phyloP scores from a whole-genome alignment of 306 rosid species.

The Astragalus membranaceus region DNA sequence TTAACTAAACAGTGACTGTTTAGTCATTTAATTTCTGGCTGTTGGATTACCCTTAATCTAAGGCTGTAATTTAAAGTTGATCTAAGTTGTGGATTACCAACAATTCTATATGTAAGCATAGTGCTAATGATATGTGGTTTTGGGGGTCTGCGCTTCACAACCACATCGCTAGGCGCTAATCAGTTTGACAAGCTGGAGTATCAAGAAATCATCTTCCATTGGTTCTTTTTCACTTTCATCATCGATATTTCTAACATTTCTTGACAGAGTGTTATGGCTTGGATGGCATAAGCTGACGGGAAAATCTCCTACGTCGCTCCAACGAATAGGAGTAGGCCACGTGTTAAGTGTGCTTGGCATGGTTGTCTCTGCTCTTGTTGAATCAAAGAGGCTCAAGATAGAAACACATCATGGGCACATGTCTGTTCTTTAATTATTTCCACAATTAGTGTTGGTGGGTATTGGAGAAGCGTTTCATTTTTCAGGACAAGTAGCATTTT shows the following conservation, averaged over 20 bases:
- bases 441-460: slow-evolving; percentile 48
- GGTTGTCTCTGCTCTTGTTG: slow-evolving; percentile 50
- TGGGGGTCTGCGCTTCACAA: slow-evolving; percentile 43
- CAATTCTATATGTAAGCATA: slow-evolving; percentile 20
- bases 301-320: slow-evolving; percentile 31
- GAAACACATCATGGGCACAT: slow-evolving; percentile 11
- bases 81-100: too few relatives aligned
- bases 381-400: slow-evolving; percentile 50
- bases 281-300: slow-evolving; percentile 31
- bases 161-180: slow-evolving; percentile 36
- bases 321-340: slow-evolving; percentile 51
- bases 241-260: slow-evolving; percentile 28
- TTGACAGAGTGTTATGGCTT: slow-evolving; percentile 45
- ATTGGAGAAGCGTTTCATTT: slow-evolving; percentile 67
- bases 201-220: slow-evolving; percentile 33
- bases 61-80: too few relatives aligned
- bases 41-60: too few relatives aligned
- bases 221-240: slow-evolving; percentile 45
- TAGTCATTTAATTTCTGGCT: too few relatives aligned
- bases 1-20: too few relatives aligned
- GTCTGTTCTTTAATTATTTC: slow-evolving; percentile 46
- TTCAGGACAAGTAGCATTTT: slow-evolving; percentile 58
- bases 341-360: slow-evolving; percentile 29
- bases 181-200: slow-evolving; percentile 33
- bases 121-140: slow-evolving; percentile 26